A percentile compares a stretch with the other conserved stretches of the same genome.
Evolutionary conservation across 2,329 filamentous ascomycete species (phyloP).

Genomic region (Epichloe aotearoae): DNA sequence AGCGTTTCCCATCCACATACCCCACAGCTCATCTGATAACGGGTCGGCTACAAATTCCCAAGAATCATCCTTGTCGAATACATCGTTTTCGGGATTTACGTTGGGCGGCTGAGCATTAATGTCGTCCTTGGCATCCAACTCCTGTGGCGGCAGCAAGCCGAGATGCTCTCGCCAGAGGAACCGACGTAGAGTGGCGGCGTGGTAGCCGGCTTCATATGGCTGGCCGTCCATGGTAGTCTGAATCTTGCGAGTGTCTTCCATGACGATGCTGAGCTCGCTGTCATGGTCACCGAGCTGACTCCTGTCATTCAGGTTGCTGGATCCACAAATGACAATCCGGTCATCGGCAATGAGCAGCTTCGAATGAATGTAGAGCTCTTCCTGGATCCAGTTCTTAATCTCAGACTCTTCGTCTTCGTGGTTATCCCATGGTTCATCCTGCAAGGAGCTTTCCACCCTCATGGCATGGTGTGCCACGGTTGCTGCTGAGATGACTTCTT

Average conservation of each 20-base stretch:
- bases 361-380: conserved; percentile 89
- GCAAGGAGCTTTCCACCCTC: conserved; percentile 46
- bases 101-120: conserved; percentile 62
- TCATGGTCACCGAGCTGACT: conserved; percentile 81
- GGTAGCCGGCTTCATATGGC: conserved; percentile 64
- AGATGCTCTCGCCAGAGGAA: conserved; percentile 87
- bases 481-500: conserved; percentile 23
- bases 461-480: conserved; percentile 69
- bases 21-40: conserved; percentile 50
- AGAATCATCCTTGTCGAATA: conserved; percentile 43
- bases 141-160: conserved; percentile 64
- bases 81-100: conserved; percentile 52
- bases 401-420: conserved; percentile 55
- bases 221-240: conserved; percentile 66
- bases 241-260: conserved; percentile 67
- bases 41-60: conserved; percentile 60
- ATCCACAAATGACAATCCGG: conserved; percentile 70
- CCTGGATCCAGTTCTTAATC: conserved; percentile 80
- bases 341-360: conserved; percentile 89
- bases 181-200: conserved; percentile 67
- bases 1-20: conserved; percentile 56
- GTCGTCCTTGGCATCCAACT: conserved; percentile 52
- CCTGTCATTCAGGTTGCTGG: conserved; percentile 84
- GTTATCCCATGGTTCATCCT: conserved; percentile 61
- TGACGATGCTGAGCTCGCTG: conserved; percentile 78